Evolutionary conservation across 2,329 filamentous ascomycete species (phyloP).

Genomic region (Xylariaceae sp.): DNA sequence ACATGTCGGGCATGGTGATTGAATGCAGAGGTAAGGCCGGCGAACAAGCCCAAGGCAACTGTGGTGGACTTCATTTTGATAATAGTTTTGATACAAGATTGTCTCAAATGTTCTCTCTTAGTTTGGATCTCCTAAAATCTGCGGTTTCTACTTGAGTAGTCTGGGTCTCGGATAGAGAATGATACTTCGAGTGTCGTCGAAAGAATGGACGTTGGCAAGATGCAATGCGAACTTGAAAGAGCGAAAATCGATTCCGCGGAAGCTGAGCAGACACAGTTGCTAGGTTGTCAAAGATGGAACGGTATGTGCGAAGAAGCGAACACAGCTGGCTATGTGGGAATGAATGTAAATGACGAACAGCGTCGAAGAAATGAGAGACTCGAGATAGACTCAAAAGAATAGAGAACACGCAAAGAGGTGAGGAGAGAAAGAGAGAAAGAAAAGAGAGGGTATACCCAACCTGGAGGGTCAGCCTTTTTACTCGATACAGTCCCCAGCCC

Average conservation of each 20-base stretch:
- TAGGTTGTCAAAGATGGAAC: constrained; percentile 29
- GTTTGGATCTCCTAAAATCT: constrained; percentile 28
- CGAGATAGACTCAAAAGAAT: constrained; percentile 43
- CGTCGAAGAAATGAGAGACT: constrained; percentile 43
- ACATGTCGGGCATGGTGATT: constrained; percentile 43
- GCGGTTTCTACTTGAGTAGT: constrained; percentile 28
- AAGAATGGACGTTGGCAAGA: constrained; percentile 42
- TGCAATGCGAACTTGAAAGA: constrained; percentile 38
- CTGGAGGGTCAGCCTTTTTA: constrained; percentile 33
- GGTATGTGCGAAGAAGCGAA: constrained; percentile 37
- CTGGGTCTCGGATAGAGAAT: constrained; percentile 39
- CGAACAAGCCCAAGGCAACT: constrained; percentile 43
- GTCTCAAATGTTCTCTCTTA: constrained; percentile 13
- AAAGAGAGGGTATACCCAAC: constrained; percentile 33
- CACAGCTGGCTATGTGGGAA: constrained; percentile 40
- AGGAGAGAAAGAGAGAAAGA: constrained; percentile 33
- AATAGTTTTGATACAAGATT: constrained; percentile 2
- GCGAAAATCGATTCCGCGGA: constrained; percentile 47
- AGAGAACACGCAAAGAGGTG: constrained; percentile 39
- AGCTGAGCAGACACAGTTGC: constrained; percentile 42
- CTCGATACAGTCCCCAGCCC: constrained; percentile 7
- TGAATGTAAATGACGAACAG: constrained; percentile 41
- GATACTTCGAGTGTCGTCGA: constrained; percentile 41
- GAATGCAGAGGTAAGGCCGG: constrained; percentile 43
- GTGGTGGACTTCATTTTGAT: constrained; percentile 45